A percentile compares a stretch with the other conserved stretches of the same genome.
These are phyloP conservation scores for Hymenoscyphus scutula DNA, from an alignment of 2,329 filamentous ascomycete genomes.

Conservation along the genomic window DNA sequence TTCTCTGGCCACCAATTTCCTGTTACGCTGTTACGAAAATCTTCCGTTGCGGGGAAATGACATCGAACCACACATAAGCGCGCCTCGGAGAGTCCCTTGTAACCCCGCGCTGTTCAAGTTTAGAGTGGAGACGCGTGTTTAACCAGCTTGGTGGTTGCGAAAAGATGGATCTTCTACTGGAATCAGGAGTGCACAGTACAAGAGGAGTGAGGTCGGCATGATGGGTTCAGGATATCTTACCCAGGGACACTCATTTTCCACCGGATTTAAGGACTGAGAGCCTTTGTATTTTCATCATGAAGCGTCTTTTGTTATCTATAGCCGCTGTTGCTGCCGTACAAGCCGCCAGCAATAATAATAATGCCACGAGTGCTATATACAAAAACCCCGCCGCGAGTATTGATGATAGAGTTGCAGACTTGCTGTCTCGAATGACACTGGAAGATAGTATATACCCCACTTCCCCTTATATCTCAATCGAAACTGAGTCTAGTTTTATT, in stretches of 20 bases:
- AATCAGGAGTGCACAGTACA: neutral
- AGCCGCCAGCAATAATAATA: constrained; percentile 5
- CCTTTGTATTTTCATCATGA: constrained; percentile 1
- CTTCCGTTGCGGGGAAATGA: constrained; percentile 2
- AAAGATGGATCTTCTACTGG: neutral
- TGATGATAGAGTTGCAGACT: constrained; percentile 63
- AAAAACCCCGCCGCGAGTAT: constrained; percentile 61
- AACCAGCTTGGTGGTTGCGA: neutral
- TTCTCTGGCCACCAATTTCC: neutral
- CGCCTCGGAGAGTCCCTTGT: neutral
- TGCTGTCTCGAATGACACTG: constrained; percentile 70
- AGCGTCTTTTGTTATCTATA: neutral
- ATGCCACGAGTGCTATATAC: constrained; percentile 47
- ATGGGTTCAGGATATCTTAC: neutral
- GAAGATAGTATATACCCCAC: constrained; percentile 50
- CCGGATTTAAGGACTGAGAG: neutral
- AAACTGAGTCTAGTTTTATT: neutral
- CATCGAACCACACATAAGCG: constrained; percentile 3
- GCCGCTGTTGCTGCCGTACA: constrained; percentile 2
- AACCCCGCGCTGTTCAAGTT: neutral
- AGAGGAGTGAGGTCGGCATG: neutral
- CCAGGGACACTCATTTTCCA: neutral
- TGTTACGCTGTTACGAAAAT: constrained; percentile 4
- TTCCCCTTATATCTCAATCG: neutral
- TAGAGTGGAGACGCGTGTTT: neutral